A percentile compares a stretch with the other conserved stretches of the same genome.
phyloP scores from a whole-genome alignment of 208 protist species.

The Polymyxa betae region DNA sequence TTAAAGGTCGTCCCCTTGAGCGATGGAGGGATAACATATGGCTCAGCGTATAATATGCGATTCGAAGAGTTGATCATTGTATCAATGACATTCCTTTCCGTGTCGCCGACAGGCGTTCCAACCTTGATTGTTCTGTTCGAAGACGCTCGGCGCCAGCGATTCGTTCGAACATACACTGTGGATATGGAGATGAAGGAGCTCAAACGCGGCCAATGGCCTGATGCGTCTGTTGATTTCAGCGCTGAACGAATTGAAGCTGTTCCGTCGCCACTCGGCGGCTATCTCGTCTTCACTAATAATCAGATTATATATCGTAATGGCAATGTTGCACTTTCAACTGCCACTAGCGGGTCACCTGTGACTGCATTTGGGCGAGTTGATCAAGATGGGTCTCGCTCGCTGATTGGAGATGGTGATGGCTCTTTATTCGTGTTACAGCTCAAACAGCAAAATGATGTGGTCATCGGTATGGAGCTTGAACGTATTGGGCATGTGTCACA shows the following conservation, averaged over 20 bases:
- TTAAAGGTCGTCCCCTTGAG: constrained; percentile 76
- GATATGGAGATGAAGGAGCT: constrained; percentile 67
- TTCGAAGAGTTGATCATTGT: constrained; percentile 75
- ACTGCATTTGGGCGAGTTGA: constrained; percentile 66
- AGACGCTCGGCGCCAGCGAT: background rate
- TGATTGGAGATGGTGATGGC: constrained; percentile 72
- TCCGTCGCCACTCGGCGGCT: constrained; percentile 67
- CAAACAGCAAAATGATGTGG: background rate
- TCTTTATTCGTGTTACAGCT: background rate
- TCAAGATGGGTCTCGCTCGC: constrained; percentile 67
- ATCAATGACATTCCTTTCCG: constrained; percentile 76
- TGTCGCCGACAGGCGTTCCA: constrained; percentile 68
- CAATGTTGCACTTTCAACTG: background rate
- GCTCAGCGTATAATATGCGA: constrained; percentile 73
- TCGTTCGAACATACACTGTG: constrained; percentile 63
- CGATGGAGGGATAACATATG: constrained; percentile 60
- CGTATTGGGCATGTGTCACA: background rate
- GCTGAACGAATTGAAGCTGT: constrained; percentile 72
- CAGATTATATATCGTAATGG: constrained; percentile 75
- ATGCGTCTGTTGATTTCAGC: constrained; percentile 69
- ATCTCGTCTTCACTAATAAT: constrained; percentile 73
- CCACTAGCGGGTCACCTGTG: constrained; percentile 33
- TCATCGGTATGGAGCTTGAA: background rate
- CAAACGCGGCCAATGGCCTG: constrained; percentile 60
- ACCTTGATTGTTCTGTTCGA: constrained; percentile 65